Conservation (phyloP, 2,329 filamentous ascomycete genomes). For the Neocatenulostroma microsporum region DNA sequence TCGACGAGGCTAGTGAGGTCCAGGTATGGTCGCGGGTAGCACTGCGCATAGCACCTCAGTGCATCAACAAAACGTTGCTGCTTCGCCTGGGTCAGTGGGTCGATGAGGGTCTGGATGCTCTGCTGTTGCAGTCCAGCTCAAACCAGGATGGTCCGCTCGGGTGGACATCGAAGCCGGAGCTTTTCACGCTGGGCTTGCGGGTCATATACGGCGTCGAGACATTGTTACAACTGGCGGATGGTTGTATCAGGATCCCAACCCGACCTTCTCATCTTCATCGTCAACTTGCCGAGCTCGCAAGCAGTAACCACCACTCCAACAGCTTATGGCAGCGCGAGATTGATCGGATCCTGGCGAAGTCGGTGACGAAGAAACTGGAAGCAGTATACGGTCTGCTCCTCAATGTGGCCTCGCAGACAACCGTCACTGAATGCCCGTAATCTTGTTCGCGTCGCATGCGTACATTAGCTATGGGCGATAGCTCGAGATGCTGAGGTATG, state of each 20-base stretch:
- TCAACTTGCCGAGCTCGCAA: constrained; percentile 23
- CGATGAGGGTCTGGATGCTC: constrained; percentile 39
- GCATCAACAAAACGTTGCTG: constrained; percentile 21
- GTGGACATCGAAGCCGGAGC: constrained; percentile 60
- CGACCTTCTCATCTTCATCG: constrained; percentile 20
- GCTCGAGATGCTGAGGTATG: no score
- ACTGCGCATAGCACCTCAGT: constrained; percentile 19
- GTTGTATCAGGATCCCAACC: constrained; percentile 13
- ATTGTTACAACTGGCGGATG: constrained; percentile 24
- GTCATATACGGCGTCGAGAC: constrained; percentile 38
- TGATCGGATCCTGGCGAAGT: constrained; percentile 26
- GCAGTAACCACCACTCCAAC: constrained; percentile 16
- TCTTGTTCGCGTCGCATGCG: no score
- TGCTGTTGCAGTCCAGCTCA: constrained; percentile 30
- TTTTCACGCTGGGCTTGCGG: constrained; percentile 53
- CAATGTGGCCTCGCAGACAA: no score
- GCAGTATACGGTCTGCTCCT: not conserved
- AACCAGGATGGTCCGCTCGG: constrained; percentile 54
- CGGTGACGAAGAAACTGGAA: constrained; percentile 12
- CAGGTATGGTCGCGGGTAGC: constrained; percentile 58
- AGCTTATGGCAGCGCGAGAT: constrained; percentile 32
- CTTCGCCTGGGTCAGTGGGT: constrained; percentile 40
- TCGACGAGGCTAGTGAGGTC: constrained; percentile 71
- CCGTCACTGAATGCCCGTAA: no score
- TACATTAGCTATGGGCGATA: no score